phyloP scores from a whole-genome alignment of 2,329 filamentous ascomycete species.

The Celoporthe dispersa region DNA sequence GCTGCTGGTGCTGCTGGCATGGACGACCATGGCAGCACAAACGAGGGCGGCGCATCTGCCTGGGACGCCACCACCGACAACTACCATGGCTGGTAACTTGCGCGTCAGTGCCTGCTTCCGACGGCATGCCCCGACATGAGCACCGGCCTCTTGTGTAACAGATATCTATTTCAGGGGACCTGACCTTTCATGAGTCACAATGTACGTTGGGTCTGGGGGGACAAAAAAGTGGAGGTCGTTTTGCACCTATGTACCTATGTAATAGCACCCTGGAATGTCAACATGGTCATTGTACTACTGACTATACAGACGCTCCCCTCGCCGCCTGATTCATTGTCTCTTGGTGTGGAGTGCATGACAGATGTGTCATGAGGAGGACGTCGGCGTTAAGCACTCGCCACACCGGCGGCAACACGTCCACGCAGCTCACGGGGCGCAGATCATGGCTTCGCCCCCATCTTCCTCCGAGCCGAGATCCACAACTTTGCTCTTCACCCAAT shows the following conservation, averaged over 20 bases:
- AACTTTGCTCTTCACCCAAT: background rate
- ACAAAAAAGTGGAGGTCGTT: background rate
- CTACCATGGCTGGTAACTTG: background rate
- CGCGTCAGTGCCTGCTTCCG: background rate
- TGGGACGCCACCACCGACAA: background rate
- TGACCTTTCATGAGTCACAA: background rate
- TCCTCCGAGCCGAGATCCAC: conserved; percentile 10
- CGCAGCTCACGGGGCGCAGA: conserved; percentile 5
- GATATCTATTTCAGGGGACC: background rate
- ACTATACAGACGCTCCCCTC: background rate
- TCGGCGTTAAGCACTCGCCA: conserved; percentile 11
- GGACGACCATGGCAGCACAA: background rate
- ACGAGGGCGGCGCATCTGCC: background rate
- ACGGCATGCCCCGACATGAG: background rate
- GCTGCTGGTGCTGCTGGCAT: background rate
- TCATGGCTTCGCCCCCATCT: background rate
- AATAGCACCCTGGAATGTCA: background rate
- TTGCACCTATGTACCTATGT: conserved; percentile 1
- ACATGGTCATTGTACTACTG: background rate
- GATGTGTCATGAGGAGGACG: background rate
- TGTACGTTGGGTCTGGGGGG: background rate
- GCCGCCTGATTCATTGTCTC: background rate
- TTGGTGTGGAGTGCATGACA: conserved; percentile 1
- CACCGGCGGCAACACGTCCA: background rate
- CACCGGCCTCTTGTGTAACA: background rate